Base-by-base conservation (phyloP, 2,329 filamentous ascomycete genomes). In the Exserohilum rostratum region DNA sequence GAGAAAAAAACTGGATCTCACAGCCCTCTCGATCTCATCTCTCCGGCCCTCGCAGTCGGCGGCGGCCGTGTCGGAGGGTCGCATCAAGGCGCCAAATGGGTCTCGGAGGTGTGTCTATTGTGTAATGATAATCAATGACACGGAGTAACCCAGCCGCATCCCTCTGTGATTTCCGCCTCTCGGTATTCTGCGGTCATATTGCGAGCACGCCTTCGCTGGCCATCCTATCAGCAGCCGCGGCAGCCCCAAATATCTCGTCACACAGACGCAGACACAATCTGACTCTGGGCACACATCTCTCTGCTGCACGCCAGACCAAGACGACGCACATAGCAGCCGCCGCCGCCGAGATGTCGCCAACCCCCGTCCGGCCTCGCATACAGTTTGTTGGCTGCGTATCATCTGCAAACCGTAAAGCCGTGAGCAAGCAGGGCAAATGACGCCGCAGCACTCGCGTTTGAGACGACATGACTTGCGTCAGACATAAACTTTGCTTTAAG, bases 21-120 rank as follows among this genome's bases (percentile, higher is more conserved):
- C 53, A 31, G 37, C 7, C 18, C 29, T 27, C 29, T 52, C 25
- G 42, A 43, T 27, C 27, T 22, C 34, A 34, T 55, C 35, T 15
- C 30, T 46, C 43, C 42, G 45, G 44, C 22, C 15, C 15, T 13
- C 15, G 27, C n/a, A 17, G 22, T 40, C 33, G 43, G 50, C 42
- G 42, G 40, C 25, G 45, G 44, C 17, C 39, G 51, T 27, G 59
- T 25, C 54, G 42, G 46, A 47, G 38, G 44, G 58, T 56, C 60
- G 56, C 56, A 53, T 65, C 58, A 60, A 53, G 62, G 57, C 50
- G 52, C 50, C 59, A 55, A 48, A 50, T 29, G 35, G 39, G 46
- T 40, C 55, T 46, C n/a, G 33, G 37, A 48, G 42, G 50, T 57
- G 50, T 57, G 42, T 34, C 38, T 31, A 29, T 50, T 43, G 55